Base-by-base conservation (phyloP, 1,284 basidiomycete genomes). In the Ganoderma leucocontextum region DNA sequence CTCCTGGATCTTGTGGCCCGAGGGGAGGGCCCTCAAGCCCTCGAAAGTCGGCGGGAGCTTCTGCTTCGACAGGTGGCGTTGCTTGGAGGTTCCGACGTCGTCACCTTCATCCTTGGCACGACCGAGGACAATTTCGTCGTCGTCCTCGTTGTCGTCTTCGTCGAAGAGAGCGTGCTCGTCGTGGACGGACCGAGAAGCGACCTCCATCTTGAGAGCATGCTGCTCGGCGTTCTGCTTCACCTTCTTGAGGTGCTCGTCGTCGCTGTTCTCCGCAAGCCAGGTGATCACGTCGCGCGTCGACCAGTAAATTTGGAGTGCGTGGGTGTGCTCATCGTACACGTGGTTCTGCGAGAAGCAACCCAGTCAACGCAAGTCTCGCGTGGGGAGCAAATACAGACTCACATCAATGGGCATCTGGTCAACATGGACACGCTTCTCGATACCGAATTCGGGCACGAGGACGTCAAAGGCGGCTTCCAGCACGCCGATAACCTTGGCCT, bases 361-460 rank as follows among this genome's bases (percentile, higher is more conserved):
- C 36, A 13, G 15, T 47, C 39, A 47, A 39, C 22, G 7, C 39
- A n/a, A 17, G 9, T 25, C 12, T 49, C 17, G 15, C 38, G 19
- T 68, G 22, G 47, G 25, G 55, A 36, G 33, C 5, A 64, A 4
- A 52, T 15, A 8, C 61, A 63, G 36, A 17, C 49, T 15, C 62
- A 95, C 94, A 73, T 97, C 95, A 65, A 97, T 95, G 19, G 98
- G 97, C 92, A 99, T 98, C 82, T 99, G 96, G 80, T 99, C 98
- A 60, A 97, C 94, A 77, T 99, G 97, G 3, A 99, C 96, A 60
- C 97, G 89, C 86, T 99, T 99, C 85, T 99, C 98, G 75, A 99
- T 97, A 60, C 95, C 94, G 77, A 98, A 97, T 78, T 98, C 96
- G 60, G 95, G 94, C 59, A 96, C 87, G 36, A 95, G 82, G 52